Evolutionary conservation across 2,329 filamentous ascomycete genomes (phyloP).

Genomic region (Alternaria rosae): DNA sequence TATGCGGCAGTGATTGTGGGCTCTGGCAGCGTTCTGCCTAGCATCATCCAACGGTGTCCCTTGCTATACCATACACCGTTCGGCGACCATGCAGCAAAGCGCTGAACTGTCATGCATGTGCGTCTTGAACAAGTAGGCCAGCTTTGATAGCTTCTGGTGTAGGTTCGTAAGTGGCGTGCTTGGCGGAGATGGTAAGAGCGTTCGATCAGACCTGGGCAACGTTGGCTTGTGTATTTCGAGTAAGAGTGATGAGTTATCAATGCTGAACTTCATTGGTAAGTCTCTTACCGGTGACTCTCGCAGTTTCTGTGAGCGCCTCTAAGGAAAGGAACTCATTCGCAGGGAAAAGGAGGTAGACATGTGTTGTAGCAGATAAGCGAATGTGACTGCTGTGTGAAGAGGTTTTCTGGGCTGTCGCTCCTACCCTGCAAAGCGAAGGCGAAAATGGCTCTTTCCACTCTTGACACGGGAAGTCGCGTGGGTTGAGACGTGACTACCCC

Average conservation of each 20-base stretch:
- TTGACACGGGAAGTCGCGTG: not conserved
- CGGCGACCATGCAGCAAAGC: not conserved
- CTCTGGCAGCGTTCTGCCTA: not conserved
- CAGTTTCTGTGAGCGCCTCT: not conserved
- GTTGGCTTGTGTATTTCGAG: not conserved
- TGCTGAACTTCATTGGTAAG: not conserved
- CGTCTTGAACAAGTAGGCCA: not conserved
- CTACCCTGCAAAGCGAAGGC: not conserved
- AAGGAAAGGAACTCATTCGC: not conserved
- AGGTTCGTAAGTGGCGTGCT: not conserved
- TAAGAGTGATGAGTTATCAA: not conserved
- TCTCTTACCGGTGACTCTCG: fast-evolving
- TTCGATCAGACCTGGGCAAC: not conserved
- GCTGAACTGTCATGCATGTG: not conserved
- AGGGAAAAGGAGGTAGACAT: not conserved
- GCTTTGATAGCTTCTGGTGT: not conserved
- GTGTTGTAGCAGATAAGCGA: fast-evolving
- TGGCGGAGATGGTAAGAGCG: not conserved
- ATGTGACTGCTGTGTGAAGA: not conserved
- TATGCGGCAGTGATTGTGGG: not conserved
- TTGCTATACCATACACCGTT: not conserved
- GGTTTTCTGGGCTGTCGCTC: not conserved
- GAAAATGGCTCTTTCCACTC: not conserved
- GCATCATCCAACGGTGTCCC: not conserved
- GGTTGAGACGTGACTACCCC: not conserved